Evolutionary conservation across 2,329 filamentous ascomycete species (phyloP).

Genomic region (Allantophomopsis cytisporea): DNA sequence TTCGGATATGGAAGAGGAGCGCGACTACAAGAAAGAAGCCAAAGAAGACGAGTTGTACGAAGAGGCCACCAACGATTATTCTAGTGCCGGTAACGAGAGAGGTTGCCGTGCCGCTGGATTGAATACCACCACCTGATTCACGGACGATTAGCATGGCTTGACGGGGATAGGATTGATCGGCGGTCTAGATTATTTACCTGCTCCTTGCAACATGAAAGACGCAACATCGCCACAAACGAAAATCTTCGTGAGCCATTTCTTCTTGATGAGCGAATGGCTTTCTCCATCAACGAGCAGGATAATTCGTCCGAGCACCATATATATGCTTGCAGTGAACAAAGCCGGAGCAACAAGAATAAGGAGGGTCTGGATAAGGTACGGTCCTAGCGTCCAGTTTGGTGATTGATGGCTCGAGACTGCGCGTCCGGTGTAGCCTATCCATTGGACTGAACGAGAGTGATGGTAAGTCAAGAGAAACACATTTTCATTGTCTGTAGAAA

Average conservation of each 20-base stretch:
- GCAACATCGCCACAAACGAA: slow-evolving; percentile 32
- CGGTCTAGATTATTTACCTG: too few relatives aligned
- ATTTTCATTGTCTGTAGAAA: not conserved
- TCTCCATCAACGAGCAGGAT: slow-evolving; percentile 23
- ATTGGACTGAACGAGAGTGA: slow-evolving; percentile 20
- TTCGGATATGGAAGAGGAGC: slow-evolving; percentile 2
- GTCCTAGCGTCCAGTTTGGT: slow-evolving; percentile 11
- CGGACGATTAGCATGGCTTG: too few relatives aligned
- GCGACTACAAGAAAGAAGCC: slow-evolving; percentile 25
- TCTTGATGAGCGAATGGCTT: slow-evolving; percentile 22
- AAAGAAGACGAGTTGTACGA: slow-evolving; percentile 33
- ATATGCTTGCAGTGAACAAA: slow-evolving; percentile 24
- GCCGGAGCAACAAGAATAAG: slow-evolving; percentile 23
- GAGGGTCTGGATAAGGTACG: slow-evolving; percentile 21
- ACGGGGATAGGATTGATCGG: too few relatives aligned
- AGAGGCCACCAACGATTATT: slow-evolving; percentile 20
- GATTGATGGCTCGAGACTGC: slow-evolving; percentile 9
- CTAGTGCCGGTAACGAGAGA: not conserved
- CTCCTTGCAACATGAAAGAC: slow-evolving; percentile 26
- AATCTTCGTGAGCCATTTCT: slow-evolving; percentile 28
- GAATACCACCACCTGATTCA: not conserved
- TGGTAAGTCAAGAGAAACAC: too few relatives aligned
- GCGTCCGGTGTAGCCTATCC: slow-evolving; percentile 21
- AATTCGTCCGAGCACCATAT: slow-evolving; percentile 25
- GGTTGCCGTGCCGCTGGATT: slow-evolving; percentile 13